Evolutionary conservation across 2,329 filamentous ascomycete genomes (phyloP).

Genomic region (Arthrobotrys megalospora): DNA sequence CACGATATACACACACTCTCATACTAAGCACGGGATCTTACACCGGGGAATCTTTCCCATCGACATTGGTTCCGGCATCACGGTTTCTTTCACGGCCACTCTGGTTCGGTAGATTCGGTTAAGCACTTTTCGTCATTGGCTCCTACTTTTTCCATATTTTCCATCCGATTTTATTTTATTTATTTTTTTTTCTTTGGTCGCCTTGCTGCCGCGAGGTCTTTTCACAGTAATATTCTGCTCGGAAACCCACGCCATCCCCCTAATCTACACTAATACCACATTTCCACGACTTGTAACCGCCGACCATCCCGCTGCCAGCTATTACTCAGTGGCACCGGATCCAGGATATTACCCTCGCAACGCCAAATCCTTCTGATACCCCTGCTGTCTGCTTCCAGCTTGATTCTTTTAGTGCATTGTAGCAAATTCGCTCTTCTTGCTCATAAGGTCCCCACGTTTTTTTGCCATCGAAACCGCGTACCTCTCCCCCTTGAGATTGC

Average conservation of each 20-base stretch:
- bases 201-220: constrained; percentile 50
- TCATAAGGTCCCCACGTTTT: constrained; percentile 51
- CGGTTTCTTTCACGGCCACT: constrained; percentile 26
- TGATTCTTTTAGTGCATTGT: constrained; percentile 29
- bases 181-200: neutral
- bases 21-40: constrained; percentile 7
- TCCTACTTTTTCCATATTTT: neutral
- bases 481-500: constrained; percentile 29
- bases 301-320: constrained; percentile 25
- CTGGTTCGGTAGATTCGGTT: constrained; percentile 37
- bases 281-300: constrained; percentile 16
- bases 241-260: constrained; percentile 45
- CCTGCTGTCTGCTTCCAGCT: constrained; percentile 4
- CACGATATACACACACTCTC: constrained; percentile 18
- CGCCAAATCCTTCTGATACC: constrained; percentile 26
- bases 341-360: constrained; percentile 35
- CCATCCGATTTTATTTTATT: neutral
- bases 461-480: constrained; percentile 45
- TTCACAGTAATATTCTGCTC: constrained; percentile 56
- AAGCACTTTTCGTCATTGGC: constrained; percentile 3
- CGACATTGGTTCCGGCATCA: constrained; percentile 20
- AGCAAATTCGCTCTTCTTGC: constrained; percentile 46
- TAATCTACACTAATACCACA: constrained; percentile 46
- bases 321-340: constrained; percentile 29
- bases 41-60: neutral